Base-by-base conservation (phyloP, 2,329 filamentous ascomycete species). In the Cladosporium sp. region DNA sequence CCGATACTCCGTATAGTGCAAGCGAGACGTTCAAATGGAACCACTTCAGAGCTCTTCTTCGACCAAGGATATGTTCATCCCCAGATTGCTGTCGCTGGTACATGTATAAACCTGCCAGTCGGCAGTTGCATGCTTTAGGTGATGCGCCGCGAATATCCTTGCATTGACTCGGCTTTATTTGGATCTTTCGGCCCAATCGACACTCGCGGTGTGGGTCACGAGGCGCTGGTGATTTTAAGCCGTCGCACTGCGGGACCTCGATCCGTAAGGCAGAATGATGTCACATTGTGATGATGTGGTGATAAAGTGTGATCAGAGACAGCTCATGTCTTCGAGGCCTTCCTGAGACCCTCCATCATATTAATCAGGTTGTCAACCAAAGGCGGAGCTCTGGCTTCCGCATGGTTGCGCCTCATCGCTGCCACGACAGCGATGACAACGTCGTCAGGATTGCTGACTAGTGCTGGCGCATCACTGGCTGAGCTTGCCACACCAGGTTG, bases 341-440 rank as follows among this genome's bases (percentile, higher is more conserved):
- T 76, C 32, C 74, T 61, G 62, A 91, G 75, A 68, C 88, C 87
- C 68, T 84, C 84, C 71, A 92, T 84, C 70, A 92, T 77, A 55
- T 87, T 83, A 55, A 87, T 84, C 58, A 92, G 74, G 68, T 91
- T 91, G 70, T 90, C 88, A 1, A 91, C 88, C 54, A 92, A 81
- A 0, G 88, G 85, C 14, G 89, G 86, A 66, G 76, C 75, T 66
- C 73, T 70, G 30, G 73, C 71, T 38, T 74, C 71, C 54, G 74
- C 68, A 83, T 87, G 74, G 69, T 88, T 88, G 47, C 79, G 76
- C 36, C 80, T 78, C 68, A 92, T 79, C 11, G 89, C 79, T 44
- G 85, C 82, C 63, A 88, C 83, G 2, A 86, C 81, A 24, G 86
- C 78, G 18, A 84, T 82, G 82, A 91, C 88, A 44, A 87, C 85